Evolutionary conservation across 768 basidiomycete species (phyloP).

Genomic region (Termitomyces sp.): DNA sequence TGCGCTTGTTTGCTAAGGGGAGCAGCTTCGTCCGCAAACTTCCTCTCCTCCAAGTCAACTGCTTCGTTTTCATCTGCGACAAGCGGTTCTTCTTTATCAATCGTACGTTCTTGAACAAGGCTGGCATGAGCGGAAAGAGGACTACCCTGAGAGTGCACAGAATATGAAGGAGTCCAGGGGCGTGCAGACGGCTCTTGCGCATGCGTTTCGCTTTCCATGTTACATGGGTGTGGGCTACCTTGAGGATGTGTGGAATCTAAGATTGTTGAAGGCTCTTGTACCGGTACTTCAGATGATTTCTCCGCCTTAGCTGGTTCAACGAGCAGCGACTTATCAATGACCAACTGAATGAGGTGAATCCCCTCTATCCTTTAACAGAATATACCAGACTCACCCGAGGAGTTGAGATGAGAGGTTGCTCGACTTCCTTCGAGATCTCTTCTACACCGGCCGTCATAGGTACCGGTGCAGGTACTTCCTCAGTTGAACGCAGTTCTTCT

Average conservation of each 20-base stretch:
- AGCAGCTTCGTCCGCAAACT: conserved; percentile 9
- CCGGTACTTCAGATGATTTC: background rate
- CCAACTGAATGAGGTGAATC: conserved; percentile 8
- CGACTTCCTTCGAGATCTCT: conserved; percentile 1
- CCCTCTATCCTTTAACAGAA: background rate
- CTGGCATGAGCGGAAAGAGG: conserved; percentile 13
- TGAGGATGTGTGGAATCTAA: conserved; percentile 34
- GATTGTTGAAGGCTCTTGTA: conserved; percentile 23
- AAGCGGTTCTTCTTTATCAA: background rate
- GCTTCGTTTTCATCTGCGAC: background rate
- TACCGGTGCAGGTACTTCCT: background rate
- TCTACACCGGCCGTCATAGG: background rate
- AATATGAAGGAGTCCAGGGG: conserved; percentile 37
- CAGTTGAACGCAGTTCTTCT: background rate
- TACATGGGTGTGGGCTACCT: conserved; percentile 18
- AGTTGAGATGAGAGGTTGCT: background rate
- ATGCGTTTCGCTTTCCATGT: conserved; percentile 3
- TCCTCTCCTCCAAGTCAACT: conserved; percentile 9
- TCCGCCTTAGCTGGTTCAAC: conserved; percentile 4
- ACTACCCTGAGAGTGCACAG: conserved; percentile 34
- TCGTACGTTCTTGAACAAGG: conserved; percentile 4
- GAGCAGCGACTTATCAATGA: conserved; percentile 15
- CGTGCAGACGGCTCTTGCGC: conserved; percentile 8
- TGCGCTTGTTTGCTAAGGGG: background rate
- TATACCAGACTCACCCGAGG: conserved; percentile 9